A percentile compares a stretch with the other conserved stretches of the same genome.
Evolutionary conservation across 192 early-diverging fungal species (phyloP).

Genomic region (Pilobolus umbonatus): DNA sequence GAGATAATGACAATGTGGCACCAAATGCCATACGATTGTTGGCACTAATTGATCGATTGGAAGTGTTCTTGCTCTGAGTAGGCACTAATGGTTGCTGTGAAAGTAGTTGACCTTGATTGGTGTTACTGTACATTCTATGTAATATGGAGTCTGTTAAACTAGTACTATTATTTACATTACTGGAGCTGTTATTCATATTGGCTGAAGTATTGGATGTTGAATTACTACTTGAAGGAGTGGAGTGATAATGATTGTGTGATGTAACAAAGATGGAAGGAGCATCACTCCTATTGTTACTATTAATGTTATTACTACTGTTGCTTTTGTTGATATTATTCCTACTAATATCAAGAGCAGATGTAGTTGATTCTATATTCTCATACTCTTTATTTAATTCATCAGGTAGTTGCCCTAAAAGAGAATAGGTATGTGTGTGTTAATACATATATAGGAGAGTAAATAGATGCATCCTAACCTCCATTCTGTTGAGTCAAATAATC

Average conservation of each 20-base stretch:
- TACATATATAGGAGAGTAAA: not conserved
- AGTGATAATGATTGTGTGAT: constrained; percentile 9
- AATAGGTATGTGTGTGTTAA: not conserved
- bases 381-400: constrained; percentile 7
- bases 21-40: too few species aligned
- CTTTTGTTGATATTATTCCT: too few species aligned
- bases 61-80: too few species aligned
- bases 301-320: too few species aligned
- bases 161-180: constrained; percentile 2
- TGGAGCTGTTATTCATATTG: not conserved
- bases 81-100: not conserved
- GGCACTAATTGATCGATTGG: too few species aligned
- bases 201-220: not conserved
- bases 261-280: constrained; percentile 30
- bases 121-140: too few species aligned
- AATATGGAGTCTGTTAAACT: too few species aligned
- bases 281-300: too few species aligned
- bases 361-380: not conserved
- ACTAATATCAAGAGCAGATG: not conserved
- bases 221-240: not conserved
- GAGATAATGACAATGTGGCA: too few species aligned
- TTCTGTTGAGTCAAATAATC: constrained; percentile 46
- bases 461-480: constrained; percentile 10
- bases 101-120: too few species aligned
- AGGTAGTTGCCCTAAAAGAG: constrained; percentile 13